Evolutionary conservation across 495 filamentous ascomycete genomes (phyloP).

Genomic region (Aspergillus wentii): DNA sequence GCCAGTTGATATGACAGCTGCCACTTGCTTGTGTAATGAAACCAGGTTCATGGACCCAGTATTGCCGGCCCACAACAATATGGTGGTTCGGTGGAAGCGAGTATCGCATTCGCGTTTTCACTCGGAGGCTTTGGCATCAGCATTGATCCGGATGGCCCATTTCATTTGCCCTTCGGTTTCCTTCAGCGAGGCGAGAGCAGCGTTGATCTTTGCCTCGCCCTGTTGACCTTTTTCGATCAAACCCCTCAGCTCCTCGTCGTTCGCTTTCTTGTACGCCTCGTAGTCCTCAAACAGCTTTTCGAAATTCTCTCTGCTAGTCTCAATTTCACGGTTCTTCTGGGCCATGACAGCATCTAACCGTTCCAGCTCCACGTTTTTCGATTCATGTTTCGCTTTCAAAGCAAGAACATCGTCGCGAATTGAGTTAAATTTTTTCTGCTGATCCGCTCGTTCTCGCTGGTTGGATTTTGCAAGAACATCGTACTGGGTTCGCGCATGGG

Average conservation of each 20-base stretch:
- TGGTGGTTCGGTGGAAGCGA: no score
- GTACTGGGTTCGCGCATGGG: conserved; percentile 54
- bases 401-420: conserved; percentile 24
- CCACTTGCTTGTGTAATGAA: no score
- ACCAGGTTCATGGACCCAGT: no score
- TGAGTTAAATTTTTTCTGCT: conserved; percentile 30
- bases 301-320: conserved; percentile 52
- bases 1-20: no score
- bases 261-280: conserved; percentile 57
- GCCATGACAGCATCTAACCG: conserved; percentile 61
- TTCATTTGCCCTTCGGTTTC: conserved; percentile 61
- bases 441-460: conserved; percentile 49
- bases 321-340: conserved; percentile 65
- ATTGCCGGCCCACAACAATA: no score
- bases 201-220: conserved; percentile 51
- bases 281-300: conserved; percentile 52
- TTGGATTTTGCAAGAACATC: conserved; percentile 63
- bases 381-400: conserved; percentile 35
- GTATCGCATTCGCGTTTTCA: no score
- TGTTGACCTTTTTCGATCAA: conserved; percentile 52
- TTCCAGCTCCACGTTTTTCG: conserved; percentile 51
- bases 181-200: conserved; percentile 52
- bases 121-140: no score
- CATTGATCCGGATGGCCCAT: conserved; percentile 63
- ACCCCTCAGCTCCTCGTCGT: conserved; percentile 52